Evolutionary conservation across 768 basidiomycete genomes (phyloP), one percentile per base, ranked within the genome.

Genomic region (Mycena floridula): DNA sequence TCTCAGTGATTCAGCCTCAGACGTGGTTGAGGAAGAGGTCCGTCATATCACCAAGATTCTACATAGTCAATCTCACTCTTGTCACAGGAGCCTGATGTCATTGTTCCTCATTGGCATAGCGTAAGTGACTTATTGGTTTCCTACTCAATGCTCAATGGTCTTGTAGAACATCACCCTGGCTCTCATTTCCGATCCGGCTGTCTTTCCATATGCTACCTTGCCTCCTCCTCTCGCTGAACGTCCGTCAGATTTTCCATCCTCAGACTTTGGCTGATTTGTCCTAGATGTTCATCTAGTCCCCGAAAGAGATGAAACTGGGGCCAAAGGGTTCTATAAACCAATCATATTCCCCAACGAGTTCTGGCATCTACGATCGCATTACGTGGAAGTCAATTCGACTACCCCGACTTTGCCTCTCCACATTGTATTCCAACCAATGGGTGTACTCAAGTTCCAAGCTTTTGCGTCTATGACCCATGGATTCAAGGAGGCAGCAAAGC

Each of bases 271-370:
- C 21, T 38, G 8, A 25, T 26, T 26, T n/a, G 41, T 42, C 22
- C 8, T 21, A 86, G 88, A 88, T 60, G 60, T 92, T 37, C 66
- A 79, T 42, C 58, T 92, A 30, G 67, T 85, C 28, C 72, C 77
- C 4, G 70, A 65, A 21, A 78, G 85, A 27, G 86, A 89, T 50
- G 63, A 74, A 27, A 77, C 79, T 20, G 83, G 84, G 4, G 74
- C 71, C 3, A 74, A 73, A 48, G 86, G 79, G 3, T 79, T 73
- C 50, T 92, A 94, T 73, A 86, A 81, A 55, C 95, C 95, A 7
- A 82, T 94, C 47, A 59, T 97, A 27, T 98, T 86, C 63, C 79
- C 90, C 12, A 98, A 98, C 58, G 92, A 96, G 57, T 97, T 97
- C 65, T 97, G 95, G 92, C 78, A 86, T 50, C 74, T 91, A 24